These are phyloP conservation scores for Pugionium dolabratum DNA, from an alignment of 345 rosid genomes.

Conservation along the genomic window DNA sequence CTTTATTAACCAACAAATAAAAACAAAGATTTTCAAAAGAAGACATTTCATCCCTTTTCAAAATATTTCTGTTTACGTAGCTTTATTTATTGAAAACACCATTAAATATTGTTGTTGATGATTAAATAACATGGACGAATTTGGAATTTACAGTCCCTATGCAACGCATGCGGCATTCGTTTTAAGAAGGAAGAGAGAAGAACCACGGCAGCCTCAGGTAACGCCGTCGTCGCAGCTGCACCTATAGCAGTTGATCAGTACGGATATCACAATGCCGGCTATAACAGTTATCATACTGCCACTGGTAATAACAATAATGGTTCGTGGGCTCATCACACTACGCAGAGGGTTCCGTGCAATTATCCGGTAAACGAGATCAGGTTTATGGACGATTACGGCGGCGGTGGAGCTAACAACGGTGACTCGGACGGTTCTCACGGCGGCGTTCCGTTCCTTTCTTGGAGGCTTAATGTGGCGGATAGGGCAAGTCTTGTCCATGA, in stretches of 20 bases:
- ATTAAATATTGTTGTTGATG: constrained; percentile 22
- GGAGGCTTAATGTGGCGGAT: constrained; percentile 95
- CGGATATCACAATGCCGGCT: constrained; percentile 35
- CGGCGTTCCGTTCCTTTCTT: constrained; percentile 74
- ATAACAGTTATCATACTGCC: constrained; percentile 28
- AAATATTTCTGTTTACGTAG: neutral
- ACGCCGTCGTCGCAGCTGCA: constrained; percentile 40
- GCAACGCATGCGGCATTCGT: constrained; percentile 96
- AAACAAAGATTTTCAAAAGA: neutral
- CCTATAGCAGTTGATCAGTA: constrained; percentile 41
- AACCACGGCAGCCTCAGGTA: constrained; percentile 55
- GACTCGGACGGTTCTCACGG: constrained; percentile 55
- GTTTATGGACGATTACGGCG: constrained; percentile 61
- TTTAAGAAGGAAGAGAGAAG: constrained; percentile 93
- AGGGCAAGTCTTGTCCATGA: constrained; percentile 86
- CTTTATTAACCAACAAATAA: neutral
- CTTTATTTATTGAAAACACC: constrained; percentile 28
- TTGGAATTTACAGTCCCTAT: constrained; percentile 61
- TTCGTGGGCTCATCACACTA: constrained; percentile 47
- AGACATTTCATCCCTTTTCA: neutral
- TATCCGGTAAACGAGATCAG: constrained; percentile 61
- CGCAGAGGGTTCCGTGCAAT: constrained; percentile 59
- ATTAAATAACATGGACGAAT: constrained; percentile 33
- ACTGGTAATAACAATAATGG: constrained; percentile 27
- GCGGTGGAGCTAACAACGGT: constrained; percentile 31